phyloP scores from a whole-genome alignment of 257 asterid species.

The Eustoma russellianum region DNA sequence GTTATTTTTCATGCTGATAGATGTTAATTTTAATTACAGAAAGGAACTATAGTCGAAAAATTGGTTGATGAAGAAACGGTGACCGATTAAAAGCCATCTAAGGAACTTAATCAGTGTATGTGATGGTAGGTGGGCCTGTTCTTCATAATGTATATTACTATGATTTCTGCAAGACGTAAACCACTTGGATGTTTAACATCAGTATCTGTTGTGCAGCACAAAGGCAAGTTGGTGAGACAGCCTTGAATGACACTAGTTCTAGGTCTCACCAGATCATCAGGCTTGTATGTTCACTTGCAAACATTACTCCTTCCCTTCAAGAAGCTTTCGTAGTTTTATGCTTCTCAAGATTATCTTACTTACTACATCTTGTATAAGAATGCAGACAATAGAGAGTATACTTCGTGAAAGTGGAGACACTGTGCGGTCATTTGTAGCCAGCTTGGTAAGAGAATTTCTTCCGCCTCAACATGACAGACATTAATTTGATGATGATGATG shows the following conservation, averaged over 20 bases:
- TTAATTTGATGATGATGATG: not conserved
- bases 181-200: not conserved
- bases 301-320: not conserved
- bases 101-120: conserved; percentile 63
- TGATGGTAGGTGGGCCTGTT: conserved; percentile 45
- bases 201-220: conserved; percentile 53
- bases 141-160: conserved; percentile 7
- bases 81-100: conserved; percentile 64
- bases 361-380: conserved; percentile 17
- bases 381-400: conserved; percentile 85
- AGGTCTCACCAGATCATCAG: conserved; percentile 92
- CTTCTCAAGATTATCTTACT: conserved; percentile 6
- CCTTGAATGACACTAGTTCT: conserved; percentile 87
- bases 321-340: not conserved
- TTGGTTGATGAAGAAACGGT: conserved; percentile 86
- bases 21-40: conserved; percentile 35
- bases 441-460: conserved; percentile 53
- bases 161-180: not conserved
- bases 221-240: conserved; percentile 95
- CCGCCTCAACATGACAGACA: not conserved
- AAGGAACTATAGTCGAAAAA: conserved; percentile 89
- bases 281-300: conserved; percentile 40
- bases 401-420: conserved; percentile 83
- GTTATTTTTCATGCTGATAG: conserved; percentile 1
- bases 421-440: conserved; percentile 89